These are phyloP conservation scores for Xylaria venustula DNA, from an alignment of 495 filamentous ascomycete species.

Conservation along the genomic window DNA sequence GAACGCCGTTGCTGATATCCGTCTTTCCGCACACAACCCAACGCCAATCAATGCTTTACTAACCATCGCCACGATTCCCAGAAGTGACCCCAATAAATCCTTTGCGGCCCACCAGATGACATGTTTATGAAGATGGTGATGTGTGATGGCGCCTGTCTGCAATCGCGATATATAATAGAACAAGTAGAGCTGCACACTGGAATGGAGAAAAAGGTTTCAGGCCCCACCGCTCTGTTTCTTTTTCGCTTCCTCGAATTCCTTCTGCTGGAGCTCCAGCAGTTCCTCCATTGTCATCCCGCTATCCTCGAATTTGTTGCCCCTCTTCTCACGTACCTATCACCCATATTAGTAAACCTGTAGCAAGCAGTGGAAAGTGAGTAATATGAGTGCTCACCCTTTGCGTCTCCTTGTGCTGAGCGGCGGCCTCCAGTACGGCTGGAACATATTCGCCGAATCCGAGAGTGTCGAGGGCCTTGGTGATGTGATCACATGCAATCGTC, in stretches of 20 bases:
- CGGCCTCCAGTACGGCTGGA: conserved; percentile 78
- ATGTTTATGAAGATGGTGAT: background rate
- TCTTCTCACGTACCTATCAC: conserved; percentile 84
- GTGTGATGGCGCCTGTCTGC: too few relatives aligned
- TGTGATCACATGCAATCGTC: conserved; percentile 95
- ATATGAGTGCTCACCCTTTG: conserved; percentile 62
- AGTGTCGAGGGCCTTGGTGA: conserved; percentile 85
- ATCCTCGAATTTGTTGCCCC: conserved; percentile 92
- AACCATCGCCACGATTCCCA: conserved; percentile 8
- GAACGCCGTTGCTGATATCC: conserved; percentile 15
- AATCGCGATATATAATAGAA: conserved; percentile 1
- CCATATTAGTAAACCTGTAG: background rate
- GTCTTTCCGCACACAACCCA: conserved; percentile 9
- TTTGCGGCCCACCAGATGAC: background rate
- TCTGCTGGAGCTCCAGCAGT: conserved; percentile 81
- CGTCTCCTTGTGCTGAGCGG: conserved; percentile 86
- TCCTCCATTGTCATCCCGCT: conserved; percentile 89
- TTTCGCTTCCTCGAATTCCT: conserved; percentile 79
- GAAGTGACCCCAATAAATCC: background rate
- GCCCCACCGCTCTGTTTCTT: conserved; percentile 41
- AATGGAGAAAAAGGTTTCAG: background rate
- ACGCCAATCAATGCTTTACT: conserved; percentile 16
- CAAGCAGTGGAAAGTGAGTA: background rate
- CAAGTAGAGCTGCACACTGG: background rate
- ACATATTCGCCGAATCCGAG: conserved; percentile 92